A percentile compares a stretch with the other conserved stretches of the same genome.
phyloP scores from a whole-genome alignment of 371 early-diverging fungal genomes.

The Mortierella sp. region DNA sequence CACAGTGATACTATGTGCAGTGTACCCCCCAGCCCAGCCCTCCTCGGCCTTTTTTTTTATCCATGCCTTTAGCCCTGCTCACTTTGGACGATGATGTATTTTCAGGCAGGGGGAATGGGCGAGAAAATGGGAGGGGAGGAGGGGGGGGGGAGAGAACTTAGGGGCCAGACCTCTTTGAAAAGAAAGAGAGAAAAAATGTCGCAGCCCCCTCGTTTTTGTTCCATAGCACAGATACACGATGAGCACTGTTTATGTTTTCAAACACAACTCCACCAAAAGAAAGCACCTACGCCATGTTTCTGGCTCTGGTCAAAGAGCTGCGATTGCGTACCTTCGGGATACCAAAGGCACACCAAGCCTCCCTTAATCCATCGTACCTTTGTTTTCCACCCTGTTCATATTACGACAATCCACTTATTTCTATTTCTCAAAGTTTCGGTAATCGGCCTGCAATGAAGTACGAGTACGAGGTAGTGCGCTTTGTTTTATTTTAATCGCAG shows the following conservation, averaged over 20 bases:
- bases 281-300: background rate
- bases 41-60: background rate
- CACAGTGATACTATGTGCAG: background rate
- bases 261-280: background rate
- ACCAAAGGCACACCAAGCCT: background rate
- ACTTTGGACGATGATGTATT: background rate
- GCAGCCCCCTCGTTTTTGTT: background rate
- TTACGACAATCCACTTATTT: background rate
- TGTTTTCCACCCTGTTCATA: background rate
- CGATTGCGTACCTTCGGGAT: background rate
- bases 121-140: too few relatives aligned
- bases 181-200: background rate
- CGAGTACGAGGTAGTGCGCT: background rate
- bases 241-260: background rate
- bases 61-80: background rate
- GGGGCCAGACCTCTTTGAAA: slow-evolving; percentile 3
- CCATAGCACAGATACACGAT: background rate
- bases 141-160: background rate
- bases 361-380: background rate
- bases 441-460: background rate
- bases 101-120: background rate
- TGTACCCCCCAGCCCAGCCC: background rate
- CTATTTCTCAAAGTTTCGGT: background rate
- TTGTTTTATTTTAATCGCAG: slow-evolving; percentile 11
- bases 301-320: background rate